Percentiles rank a stretch among this genome's conserved stretches.
Conservation (phyloP, 192 early-diverging fungal species). For the Allomyces macrogynus region DNA sequence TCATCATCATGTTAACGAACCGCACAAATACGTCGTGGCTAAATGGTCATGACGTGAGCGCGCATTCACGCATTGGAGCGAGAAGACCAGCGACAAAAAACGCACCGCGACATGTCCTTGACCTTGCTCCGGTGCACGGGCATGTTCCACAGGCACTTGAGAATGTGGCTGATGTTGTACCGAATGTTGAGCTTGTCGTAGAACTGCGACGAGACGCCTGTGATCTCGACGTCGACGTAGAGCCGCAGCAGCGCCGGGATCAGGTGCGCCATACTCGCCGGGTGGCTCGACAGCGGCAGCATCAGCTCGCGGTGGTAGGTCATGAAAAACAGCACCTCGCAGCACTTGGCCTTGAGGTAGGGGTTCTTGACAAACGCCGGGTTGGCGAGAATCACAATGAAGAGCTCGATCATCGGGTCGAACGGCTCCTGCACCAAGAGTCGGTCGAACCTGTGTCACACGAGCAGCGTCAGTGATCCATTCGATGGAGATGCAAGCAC, state of each 20-base stretch:
- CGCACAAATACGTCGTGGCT: constrained; percentile 50
- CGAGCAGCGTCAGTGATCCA: background rate
- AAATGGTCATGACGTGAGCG: constrained; percentile 10
- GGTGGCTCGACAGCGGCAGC: constrained; percentile 46
- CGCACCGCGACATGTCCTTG: constrained; percentile 34
- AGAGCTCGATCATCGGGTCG: constrained; percentile 32
- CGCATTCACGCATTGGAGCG: background rate
- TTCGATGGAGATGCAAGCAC: too few relatives aligned
- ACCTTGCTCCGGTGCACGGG: constrained; percentile 47
- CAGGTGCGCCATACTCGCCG: constrained; percentile 49
- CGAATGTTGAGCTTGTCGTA: constrained; percentile 98
- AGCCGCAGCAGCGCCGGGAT: constrained; percentile 69
- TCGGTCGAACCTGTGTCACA: constrained; percentile 22
- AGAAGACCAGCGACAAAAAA: background rate
- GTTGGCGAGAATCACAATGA: constrained; percentile 62
- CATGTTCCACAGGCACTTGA: constrained; percentile 62
- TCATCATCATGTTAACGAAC: constrained; percentile 80
- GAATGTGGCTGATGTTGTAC: constrained; percentile 82
- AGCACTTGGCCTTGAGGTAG: constrained; percentile 79
- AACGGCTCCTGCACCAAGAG: constrained; percentile 16
- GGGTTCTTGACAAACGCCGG: constrained; percentile 76
- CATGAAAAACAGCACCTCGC: constrained; percentile 48
- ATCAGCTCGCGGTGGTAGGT: constrained; percentile 14
- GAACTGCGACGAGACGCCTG: constrained; percentile 81
- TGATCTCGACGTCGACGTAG: constrained; percentile 94